These are phyloP conservation scores for Adansonia madagascariensis DNA, from an alignment of 441 rosid genomes.

Conservation along the genomic window DNA sequence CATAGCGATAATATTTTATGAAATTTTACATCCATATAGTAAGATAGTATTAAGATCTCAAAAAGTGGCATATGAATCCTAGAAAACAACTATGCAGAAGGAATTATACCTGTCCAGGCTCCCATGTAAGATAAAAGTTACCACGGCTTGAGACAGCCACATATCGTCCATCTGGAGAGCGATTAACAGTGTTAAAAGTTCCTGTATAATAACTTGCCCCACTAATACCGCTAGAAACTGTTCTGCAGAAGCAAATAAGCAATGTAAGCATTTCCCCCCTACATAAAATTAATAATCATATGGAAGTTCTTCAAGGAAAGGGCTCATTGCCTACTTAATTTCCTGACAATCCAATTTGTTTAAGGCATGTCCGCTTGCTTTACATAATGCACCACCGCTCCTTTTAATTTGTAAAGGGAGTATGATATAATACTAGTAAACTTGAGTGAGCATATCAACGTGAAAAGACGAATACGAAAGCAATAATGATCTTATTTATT, in stretches of 20 bases:
- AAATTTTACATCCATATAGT: neutral
- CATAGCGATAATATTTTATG: neutral
- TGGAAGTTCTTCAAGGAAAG: neutral
- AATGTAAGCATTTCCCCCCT: conserved; percentile 8
- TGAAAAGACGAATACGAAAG: conserved; percentile 6
- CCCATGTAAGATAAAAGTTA: conserved; percentile 95
- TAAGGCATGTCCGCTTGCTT: neutral
- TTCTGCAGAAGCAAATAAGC: conserved; percentile 63
- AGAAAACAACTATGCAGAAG: conserved; percentile 9
- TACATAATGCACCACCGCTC: no score
- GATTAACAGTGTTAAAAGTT: conserved; percentile 87
- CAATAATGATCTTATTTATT: neutral
- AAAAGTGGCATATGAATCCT: neutral
- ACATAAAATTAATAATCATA: conserved; percentile 12
- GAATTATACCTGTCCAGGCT: conserved; percentile 84
- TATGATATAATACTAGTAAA: neutral
- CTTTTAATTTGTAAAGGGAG: neutral
- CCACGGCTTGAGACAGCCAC: conserved; percentile 99
- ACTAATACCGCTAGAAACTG: conserved; percentile 96
- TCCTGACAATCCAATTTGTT: neutral
- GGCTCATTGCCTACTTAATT: neutral
- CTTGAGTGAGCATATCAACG: neutral
- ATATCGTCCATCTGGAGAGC: conserved; percentile 92
- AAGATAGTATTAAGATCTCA: neutral
- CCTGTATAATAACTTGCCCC: conserved; percentile 98